Percentiles rank a stretch among this genome's conserved stretches.
Evolutionary conservation across 495 filamentous ascomycete species (phyloP).

Genomic region (Neurospora tetrasperma): DNA sequence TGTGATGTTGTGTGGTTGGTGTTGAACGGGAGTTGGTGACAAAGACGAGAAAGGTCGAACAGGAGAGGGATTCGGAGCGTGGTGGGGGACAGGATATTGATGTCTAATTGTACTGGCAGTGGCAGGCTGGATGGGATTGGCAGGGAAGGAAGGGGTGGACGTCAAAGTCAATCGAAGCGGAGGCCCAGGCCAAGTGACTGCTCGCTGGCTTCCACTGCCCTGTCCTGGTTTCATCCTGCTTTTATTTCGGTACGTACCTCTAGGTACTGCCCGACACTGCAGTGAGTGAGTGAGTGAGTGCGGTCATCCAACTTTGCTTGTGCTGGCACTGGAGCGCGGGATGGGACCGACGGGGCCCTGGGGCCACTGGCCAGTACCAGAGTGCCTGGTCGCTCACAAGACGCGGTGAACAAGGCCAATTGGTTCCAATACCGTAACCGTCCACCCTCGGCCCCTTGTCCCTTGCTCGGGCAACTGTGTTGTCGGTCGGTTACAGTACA

Average conservation of each 20-base stretch:
- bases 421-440: not conserved
- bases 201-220: constrained; percentile 5
- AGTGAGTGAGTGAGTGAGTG: no score
- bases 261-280: not conserved
- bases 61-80: constrained; percentile 14
- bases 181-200: constrained; percentile 11
- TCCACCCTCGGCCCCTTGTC: not conserved
- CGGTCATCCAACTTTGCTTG: constrained; percentile 18
- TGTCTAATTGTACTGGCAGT: constrained; percentile 21
- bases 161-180: constrained; percentile 4
- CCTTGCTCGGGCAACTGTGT: not conserved
- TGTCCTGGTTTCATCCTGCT: not conserved
- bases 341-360: not conserved
- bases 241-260: not conserved
- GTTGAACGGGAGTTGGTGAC: constrained; percentile 9
- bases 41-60: constrained; percentile 5
- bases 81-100: constrained; percentile 26
- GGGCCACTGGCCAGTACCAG: not conserved
- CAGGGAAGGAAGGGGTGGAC: constrained; percentile 4
- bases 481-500: not conserved
- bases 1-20: constrained; percentile 1
- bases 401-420: not conserved
- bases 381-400: not conserved
- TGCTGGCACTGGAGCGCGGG: not conserved
- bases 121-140: not conserved